phyloP scores from a whole-genome alignment of 345 rosid genomes.

The Arabidopsis suecica region DNA sequence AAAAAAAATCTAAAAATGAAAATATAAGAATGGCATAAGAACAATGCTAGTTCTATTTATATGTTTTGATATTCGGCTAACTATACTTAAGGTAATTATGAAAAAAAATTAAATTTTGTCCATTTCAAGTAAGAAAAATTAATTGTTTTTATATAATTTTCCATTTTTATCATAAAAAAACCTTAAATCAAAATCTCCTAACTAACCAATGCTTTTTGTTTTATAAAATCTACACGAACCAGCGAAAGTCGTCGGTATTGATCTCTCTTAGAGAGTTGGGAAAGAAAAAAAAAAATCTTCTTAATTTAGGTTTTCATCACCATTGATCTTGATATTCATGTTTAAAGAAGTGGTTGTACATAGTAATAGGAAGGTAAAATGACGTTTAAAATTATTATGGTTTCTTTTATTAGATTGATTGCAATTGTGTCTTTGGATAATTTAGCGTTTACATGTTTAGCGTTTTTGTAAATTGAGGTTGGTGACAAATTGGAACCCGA shows the following conservation, averaged over 20 bases:
- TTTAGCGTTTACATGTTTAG: constrained; percentile 13
- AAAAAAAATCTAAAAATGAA: too few species aligned
- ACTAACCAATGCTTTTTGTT: too few species aligned
- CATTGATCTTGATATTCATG: constrained; percentile 32
- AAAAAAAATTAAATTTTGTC: too few species aligned
- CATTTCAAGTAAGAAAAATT: too few species aligned
- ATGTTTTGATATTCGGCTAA: too few species aligned
- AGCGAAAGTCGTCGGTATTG: constrained; percentile 63
- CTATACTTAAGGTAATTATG: too few species aligned
- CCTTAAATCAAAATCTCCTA: too few species aligned
- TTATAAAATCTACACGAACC: constrained; percentile 45
- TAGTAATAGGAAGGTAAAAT: constrained; percentile 18
- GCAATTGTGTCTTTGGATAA: neutral
- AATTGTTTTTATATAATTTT: too few species aligned
- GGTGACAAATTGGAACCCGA: neutral
- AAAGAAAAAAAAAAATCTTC: neutral
- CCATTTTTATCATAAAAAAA: too few species aligned
- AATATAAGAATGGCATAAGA: too few species aligned
- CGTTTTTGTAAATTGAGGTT: constrained; percentile 17
- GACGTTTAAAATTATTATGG: constrained; percentile 24
- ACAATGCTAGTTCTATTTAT: too few species aligned
- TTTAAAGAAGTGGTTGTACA: constrained; percentile 42
- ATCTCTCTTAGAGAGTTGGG: constrained; percentile 50
- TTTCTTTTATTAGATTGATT: constrained; percentile 28
- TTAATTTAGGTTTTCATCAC: constrained; percentile 15